Evolutionary conservation across 805 yeast genomes (phyloP), one percentile per base, ranked within the genome.

Genomic region (Saccharomycopsis schoenii): DNA sequence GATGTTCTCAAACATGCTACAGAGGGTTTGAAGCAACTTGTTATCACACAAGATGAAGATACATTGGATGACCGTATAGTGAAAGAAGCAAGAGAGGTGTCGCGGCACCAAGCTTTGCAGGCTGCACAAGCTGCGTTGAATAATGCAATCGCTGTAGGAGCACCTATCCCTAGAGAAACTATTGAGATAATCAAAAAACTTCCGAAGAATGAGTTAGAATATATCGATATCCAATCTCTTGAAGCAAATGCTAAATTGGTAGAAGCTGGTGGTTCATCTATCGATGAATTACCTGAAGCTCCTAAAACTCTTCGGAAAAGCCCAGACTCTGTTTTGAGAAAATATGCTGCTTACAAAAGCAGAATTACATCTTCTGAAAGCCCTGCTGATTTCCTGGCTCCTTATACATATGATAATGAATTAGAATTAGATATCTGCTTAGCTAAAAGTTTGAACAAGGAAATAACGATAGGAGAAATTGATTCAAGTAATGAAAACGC

Each of bases 401-500:
- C 86, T 5, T 83, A 83, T 68, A 82, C 86, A 2, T 78, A 82
- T n/a, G 86, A 83, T 19, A 77, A 79, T 25, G 87, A 83, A 68
- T 83, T 81, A 66, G 80, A 79, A 66, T 73, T 80, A 59, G 87
- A 83, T 68, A 73, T 79, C 34, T 84, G 81, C 66, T 73, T 82
- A 62, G 86, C 86, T 0, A 74, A 73, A 34, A 69, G 73, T 57
- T 72, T 83, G 64, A 83, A 83, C 68, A 80, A 79, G 61, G 79
- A 82, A 25, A 81, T 81, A 47, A 74, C 75, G 58, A 76, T 80
- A 59, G 79, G 84, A 1, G 79, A 76, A 37, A 71, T 82, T 14
- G 86, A 83, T 64, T 76, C 81, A 12, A 80, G 77, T 66, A 72
- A 68, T 40, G 67, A 73, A n/a, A 80, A 80, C 63, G 80, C 83